Evolutionary conservation across 139 green algal genomes (phyloP), one percentile per base, ranked within the genome.

Genomic region (Chlorella vulgaris): DNA sequence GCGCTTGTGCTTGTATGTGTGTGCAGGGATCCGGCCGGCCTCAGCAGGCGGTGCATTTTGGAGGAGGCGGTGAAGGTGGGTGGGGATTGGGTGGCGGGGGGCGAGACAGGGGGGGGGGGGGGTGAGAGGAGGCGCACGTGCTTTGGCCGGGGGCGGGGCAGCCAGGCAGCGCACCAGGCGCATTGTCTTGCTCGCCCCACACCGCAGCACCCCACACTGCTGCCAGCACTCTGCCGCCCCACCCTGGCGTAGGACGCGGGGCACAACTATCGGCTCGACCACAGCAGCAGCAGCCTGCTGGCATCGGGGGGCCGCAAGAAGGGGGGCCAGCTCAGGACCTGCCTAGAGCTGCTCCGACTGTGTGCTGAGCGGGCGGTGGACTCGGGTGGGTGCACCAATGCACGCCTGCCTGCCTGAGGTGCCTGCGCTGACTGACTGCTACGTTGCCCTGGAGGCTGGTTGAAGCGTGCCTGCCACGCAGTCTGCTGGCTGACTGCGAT

Each of bases 11-110:
- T 10, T 58, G 47, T 15, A 58, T 74, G 2, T 8, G 42, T 13
- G 15, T 85, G 42, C 69, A 85, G 69, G 33, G 74, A 85, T 31
- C 26, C 22, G 28, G 24, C 35, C 18, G 47, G 69, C 51, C 68
- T 86, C 7, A 78, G 35, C 53, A 51, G 51, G n/a, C 70, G 36
- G 18, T 86, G 74, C 74, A 33, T 86, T 22, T 69, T 77, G 10
- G 50, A 50, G 75, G 79, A 75, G 43, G 69, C 67, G 19, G 60
- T 69, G 40, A 78, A 65, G 74, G 73, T 62, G 74, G 40, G 31
- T 3, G 22, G 15, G 35, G 71, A 75, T 8, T 69, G 62, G 62
- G n/a, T 69, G 62, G 7, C 29, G 10, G 47, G 15, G 47, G 10
- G 47, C 13, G 15, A 58, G 15, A 58, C 47, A 58, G 15, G 15